phyloP scores from a whole-genome alignment of 2,329 filamentous ascomycete species.

The Aschersonia sp. region DNA sequence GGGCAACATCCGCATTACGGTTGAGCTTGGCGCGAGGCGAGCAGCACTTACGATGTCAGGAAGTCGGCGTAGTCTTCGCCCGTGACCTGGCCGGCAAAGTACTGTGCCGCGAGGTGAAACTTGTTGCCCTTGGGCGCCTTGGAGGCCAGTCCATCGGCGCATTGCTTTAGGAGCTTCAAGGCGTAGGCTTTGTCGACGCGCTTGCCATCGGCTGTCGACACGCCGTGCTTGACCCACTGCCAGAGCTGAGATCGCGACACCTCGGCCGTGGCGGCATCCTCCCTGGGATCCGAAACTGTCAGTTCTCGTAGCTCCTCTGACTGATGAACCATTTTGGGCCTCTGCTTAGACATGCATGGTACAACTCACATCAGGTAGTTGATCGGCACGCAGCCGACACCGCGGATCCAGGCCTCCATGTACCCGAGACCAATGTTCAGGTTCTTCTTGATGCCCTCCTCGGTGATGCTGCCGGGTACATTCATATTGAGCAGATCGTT shows the following conservation, averaged over 20 bases:
- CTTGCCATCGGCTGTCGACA: slow-evolving; percentile 76
- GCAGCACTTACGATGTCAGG: slow-evolving; percentile 55
- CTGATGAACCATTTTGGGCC: neutral
- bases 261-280: slow-evolving; percentile 94
- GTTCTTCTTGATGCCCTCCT: slow-evolving; percentile 94
- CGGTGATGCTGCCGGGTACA: slow-evolving; percentile 79
- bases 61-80: slow-evolving; percentile 98
- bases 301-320: neutral
- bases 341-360: neutral
- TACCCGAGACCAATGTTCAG: slow-evolving; percentile 91
- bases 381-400: slow-evolving; percentile 90
- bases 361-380: slow-evolving; percentile 75
- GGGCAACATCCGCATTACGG: too few species aligned
- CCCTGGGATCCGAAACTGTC: slow-evolving; percentile 25
- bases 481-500: slow-evolving; percentile 98
- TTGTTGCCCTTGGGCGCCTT: slow-evolving; percentile 82
- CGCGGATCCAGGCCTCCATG: slow-evolving; percentile 97
- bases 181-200: slow-evolving; percentile 87
- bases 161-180: slow-evolving; percentile 73
- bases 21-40: too few species aligned
- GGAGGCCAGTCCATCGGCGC: slow-evolving; percentile 57
- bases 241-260: slow-evolving; percentile 89
- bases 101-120: slow-evolving; percentile 77
- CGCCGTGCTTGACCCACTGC: slow-evolving; percentile 74
- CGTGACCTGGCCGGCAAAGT: slow-evolving; percentile 85